Conservation (phyloP, 495 filamentous ascomycete genomes). For the Neurospora sp. region DNA sequence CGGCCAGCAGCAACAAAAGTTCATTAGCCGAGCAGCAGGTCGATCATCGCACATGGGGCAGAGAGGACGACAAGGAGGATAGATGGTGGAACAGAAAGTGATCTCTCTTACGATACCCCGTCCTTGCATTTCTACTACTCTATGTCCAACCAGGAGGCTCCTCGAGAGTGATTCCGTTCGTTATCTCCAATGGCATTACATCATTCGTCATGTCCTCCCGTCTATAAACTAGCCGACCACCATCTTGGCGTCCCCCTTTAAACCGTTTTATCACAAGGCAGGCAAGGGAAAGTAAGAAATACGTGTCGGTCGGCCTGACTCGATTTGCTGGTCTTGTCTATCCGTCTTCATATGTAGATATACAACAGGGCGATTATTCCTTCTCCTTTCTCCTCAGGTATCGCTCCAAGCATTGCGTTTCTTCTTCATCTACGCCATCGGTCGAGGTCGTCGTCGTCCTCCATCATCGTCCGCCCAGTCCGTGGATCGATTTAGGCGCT, state of each 20-base stretch:
- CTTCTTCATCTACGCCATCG: not conserved
- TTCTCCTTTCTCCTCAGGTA: not conserved
- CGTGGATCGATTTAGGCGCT: conserved; percentile 1
- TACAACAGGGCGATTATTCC: not conserved
- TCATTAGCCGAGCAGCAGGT: not conserved
- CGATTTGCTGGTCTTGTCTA: conserved; percentile 16
- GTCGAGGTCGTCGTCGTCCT: not conserved
- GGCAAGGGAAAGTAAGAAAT: not conserved
- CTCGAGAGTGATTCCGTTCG: not conserved
- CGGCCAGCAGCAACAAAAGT: not conserved
- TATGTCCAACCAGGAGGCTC: not conserved
- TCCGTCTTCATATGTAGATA: conserved; percentile 13
- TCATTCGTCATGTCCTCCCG: not conserved
- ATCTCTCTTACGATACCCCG: not conserved
- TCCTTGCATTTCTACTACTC: not conserved
- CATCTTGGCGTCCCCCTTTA: not conserved
- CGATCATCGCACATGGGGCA: not conserved
- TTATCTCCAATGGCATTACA: not conserved
- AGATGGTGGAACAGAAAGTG: not conserved
- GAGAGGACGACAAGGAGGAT: not conserved
- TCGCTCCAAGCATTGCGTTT: not conserved
- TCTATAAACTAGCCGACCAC: not conserved
- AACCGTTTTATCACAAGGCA: not conserved
- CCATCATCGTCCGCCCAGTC: not conserved
- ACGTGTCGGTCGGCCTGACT: not conserved